Evolutionary conservation across 495 filamentous ascomycete genomes (phyloP), one percentile per base, ranked within the genome.

Genomic region (Penicillium longicatenatum): DNA sequence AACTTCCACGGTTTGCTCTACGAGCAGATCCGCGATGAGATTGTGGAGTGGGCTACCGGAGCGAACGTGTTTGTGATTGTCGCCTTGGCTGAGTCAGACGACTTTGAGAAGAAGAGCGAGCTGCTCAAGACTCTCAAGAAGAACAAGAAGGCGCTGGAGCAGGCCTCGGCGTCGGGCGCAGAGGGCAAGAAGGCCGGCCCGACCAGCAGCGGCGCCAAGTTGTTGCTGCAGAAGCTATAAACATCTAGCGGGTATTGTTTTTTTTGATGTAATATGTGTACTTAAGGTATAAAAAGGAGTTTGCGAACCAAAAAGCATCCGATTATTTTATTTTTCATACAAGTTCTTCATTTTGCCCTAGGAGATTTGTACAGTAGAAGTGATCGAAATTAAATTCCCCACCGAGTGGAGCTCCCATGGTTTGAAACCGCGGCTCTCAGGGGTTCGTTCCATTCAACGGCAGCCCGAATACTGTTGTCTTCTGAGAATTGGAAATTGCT

Each of bases 31-130:
- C 78, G 87, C 60, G 84, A 86, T 3, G 77, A 92, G 46, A 75
- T 95, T 41, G 64, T 92, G 62, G 71, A 84, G n/a, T 98, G 94
- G 94, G 95, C 95, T 1, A 90, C 84, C 0, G 89, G 93, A 2
- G 79, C 84, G 1, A 89, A 90, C 52, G 86, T 85, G 1, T 98
- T 96, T 62, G 88, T 96, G 12, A 80, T 96, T 14, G 78, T 97
- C 20, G 87, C 82, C 1, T 71, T 98, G 49, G 61, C 92, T 14
- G 95, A 98, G 73, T 84, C 89, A 2, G 83, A 87, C 4, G 89
- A 88, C 49, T 97, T 96, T 64, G 75, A 78, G 21, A 77, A 84
- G 61, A 84, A 83, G 69, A 75, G 75, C 16, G 86, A 89, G 53
- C 70, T 96, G 31, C 63, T 87, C 56, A 81, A 86, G 66, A 79